phyloP scores from a whole-genome alignment of 192 early-diverging fungal species.

The Coemansia sp. region DNA sequence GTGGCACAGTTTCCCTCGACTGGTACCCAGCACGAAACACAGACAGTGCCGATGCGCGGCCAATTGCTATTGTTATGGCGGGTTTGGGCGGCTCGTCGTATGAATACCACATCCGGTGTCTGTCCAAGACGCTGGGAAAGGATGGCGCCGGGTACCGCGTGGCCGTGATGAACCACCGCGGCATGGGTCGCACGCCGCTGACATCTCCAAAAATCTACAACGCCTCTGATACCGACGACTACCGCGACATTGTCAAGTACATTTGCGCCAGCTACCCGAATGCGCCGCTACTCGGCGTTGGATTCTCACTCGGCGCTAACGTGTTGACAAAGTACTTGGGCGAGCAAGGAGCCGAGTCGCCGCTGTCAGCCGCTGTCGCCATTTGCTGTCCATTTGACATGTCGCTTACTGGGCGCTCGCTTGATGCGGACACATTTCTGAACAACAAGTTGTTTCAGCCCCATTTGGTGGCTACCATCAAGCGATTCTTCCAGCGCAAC shows the following conservation, averaged over 20 bases:
- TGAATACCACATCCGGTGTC: conserved; percentile 81
- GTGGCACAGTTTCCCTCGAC: conserved; percentile 83
- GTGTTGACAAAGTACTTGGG: conserved; percentile 87
- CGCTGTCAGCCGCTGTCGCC: conserved; percentile 70
- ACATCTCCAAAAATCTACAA: conserved; percentile 71
- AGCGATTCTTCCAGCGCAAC: conserved; percentile 46
- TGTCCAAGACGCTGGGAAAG: conserved; percentile 60
- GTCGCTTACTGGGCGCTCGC: conserved; percentile 36
- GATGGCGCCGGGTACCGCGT: conserved; percentile 61
- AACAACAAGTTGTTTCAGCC: conserved; percentile 64
- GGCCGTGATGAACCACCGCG: conserved; percentile 60
- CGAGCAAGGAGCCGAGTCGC: conserved; percentile 69
- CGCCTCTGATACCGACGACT: conserved; percentile 80
- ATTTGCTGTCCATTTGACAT: conserved; percentile 87
- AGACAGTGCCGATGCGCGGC: conserved; percentile 40
- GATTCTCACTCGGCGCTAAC: conserved; percentile 91
- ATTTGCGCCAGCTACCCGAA: conserved; percentile 53
- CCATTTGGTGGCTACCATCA: conserved; percentile 60
- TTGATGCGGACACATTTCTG: conserved; percentile 52
- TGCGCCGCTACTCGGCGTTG: conserved; percentile 69
- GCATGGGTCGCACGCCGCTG: conserved; percentile 42
- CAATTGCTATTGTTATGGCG: conserved; percentile 77
- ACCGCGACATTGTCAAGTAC: conserved; percentile 15
- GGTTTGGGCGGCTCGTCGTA: conserved; percentile 91
- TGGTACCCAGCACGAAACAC: conserved; percentile 69